Conservation (phyloP, 2,329 filamentous ascomycete species). For the Aspergillus persii region DNA sequence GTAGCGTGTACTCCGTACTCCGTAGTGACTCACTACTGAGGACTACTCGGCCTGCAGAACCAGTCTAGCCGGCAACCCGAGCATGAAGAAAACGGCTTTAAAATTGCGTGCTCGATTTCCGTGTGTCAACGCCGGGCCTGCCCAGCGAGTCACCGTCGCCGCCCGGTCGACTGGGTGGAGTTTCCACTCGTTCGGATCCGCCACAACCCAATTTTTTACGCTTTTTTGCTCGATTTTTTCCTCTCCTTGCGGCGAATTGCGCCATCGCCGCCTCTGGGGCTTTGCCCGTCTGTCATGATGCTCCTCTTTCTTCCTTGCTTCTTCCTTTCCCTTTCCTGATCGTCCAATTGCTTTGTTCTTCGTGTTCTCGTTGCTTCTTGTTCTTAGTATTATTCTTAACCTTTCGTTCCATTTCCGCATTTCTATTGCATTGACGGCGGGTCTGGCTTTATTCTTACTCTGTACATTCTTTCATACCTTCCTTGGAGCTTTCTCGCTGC, state of each 20-base stretch:
- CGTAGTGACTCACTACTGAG: background rate
- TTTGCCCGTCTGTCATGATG: background rate
- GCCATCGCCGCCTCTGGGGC: background rate
- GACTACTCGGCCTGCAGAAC: background rate
- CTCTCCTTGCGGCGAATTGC: background rate
- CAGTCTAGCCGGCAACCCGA: background rate
- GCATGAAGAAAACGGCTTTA: background rate
- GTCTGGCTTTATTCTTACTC: background rate
- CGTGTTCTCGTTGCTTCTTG: too few species aligned
- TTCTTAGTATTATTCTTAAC: background rate
- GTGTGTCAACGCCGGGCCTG: constrained; percentile 22
- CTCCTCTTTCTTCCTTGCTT: background rate
- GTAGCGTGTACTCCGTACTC: too few species aligned
- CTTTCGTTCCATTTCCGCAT: background rate
- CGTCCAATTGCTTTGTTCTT: background rate
- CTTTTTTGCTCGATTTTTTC: background rate
- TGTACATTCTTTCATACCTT: background rate
- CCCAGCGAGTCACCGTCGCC: background rate
- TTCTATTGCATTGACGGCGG: background rate
- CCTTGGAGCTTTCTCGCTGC: background rate
- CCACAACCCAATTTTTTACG: background rate
- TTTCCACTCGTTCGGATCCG: constrained; percentile 4
- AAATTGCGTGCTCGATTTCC: constrained; percentile 29
- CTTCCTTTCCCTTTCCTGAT: background rate
- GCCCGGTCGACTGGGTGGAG: background rate